Evolutionary conservation across 2,329 filamentous ascomycete species (phyloP).

Genomic region (Ophiocordyceps camponoti-rufipedis): DNA sequence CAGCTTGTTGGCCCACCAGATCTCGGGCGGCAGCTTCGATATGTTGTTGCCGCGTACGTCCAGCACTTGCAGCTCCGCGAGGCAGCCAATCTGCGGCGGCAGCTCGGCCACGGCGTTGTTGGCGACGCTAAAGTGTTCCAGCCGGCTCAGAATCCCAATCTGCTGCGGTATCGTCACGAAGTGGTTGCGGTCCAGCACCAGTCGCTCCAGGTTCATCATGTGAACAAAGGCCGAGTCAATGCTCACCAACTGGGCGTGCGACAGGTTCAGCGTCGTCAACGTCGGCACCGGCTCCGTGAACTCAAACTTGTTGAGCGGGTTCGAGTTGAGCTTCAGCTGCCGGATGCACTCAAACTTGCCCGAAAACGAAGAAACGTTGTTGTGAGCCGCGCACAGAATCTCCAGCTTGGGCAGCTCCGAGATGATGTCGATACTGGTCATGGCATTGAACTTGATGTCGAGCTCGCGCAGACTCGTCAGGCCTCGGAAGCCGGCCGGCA

Average conservation of each 20-base stretch:
- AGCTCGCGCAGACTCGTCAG: slow-evolving; percentile 70
- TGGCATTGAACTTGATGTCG: slow-evolving; percentile 83
- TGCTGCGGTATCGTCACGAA: slow-evolving; percentile 78
- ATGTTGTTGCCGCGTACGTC: slow-evolving; percentile 92
- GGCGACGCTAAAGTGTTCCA: slow-evolving; percentile 88
- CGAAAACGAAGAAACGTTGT: slow-evolving; percentile 75
- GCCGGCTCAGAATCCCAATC: slow-evolving; percentile 62
- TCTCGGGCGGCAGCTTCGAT: slow-evolving; percentile 67
- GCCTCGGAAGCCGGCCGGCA: slow-evolving; percentile 56
- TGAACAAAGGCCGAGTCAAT: slow-evolving; percentile 81
- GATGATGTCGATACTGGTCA: slow-evolving; percentile 76
- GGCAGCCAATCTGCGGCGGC: slow-evolving; percentile 72
- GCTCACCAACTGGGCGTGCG: slow-evolving; percentile 77
- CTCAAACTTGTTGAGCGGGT: slow-evolving; percentile 87
- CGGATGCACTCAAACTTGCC: slow-evolving; percentile 76
- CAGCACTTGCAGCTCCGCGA: slow-evolving; percentile 67
- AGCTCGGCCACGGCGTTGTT: slow-evolving; percentile 76
- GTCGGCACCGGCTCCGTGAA: slow-evolving; percentile 61
- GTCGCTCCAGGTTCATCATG: slow-evolving; percentile 68
- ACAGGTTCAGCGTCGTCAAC: slow-evolving; percentile 72
- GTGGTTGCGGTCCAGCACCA: slow-evolving; percentile 88
- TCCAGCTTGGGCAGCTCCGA: slow-evolving; percentile 73
- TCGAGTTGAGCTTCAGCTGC: slow-evolving; percentile 78
- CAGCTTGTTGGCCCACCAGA: slow-evolving; percentile 88
- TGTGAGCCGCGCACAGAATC: slow-evolving; percentile 79